phyloP scores from a whole-genome alignment of 441 rosid genomes.

The Breynia disticha region DNA sequence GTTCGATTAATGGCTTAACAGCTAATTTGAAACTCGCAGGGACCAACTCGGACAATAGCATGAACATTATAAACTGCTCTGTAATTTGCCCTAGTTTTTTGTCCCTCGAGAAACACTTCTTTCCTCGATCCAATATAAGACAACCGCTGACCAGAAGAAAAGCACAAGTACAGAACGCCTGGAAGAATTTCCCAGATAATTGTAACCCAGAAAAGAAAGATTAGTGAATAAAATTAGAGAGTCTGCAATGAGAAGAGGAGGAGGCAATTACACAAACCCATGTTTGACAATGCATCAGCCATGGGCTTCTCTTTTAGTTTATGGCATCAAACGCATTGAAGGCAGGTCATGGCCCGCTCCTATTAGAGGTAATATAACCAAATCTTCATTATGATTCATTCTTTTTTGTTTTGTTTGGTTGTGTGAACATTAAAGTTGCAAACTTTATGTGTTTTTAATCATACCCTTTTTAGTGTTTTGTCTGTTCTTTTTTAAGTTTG shows the following conservation, averaged over 20 bases:
- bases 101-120: too few relatives aligned
- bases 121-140: too few relatives aligned
- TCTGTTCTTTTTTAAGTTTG: background rate
- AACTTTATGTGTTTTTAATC: background rate
- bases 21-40: too few relatives aligned
- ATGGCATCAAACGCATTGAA: slow-evolving; percentile 87
- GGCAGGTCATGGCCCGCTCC: slow-evolving; percentile 94
- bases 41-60: too few relatives aligned
- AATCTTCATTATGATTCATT: background rate
- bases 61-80: too few relatives aligned
- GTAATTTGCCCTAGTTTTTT: too few relatives aligned
- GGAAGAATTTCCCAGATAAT: background rate
- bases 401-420: background rate
- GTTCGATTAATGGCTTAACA: too few relatives aligned
- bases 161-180: too few relatives aligned
- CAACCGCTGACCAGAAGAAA: too few relatives aligned
- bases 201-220: background rate
- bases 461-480: slow-evolving; percentile 2
- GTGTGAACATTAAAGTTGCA: background rate
- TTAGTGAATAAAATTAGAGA: too few relatives aligned
- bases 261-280: slow-evolving; percentile 60
- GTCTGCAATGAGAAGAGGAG: slow-evolving; percentile 11
- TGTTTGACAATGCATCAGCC: slow-evolving; percentile 94
- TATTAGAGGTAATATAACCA: slow-evolving; percentile 39
- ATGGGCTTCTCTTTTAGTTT: slow-evolving; percentile 80